Evolutionary conservation across 1,284 basidiomycete species (phyloP).

Genomic region (Sporisorium exsertum): DNA sequence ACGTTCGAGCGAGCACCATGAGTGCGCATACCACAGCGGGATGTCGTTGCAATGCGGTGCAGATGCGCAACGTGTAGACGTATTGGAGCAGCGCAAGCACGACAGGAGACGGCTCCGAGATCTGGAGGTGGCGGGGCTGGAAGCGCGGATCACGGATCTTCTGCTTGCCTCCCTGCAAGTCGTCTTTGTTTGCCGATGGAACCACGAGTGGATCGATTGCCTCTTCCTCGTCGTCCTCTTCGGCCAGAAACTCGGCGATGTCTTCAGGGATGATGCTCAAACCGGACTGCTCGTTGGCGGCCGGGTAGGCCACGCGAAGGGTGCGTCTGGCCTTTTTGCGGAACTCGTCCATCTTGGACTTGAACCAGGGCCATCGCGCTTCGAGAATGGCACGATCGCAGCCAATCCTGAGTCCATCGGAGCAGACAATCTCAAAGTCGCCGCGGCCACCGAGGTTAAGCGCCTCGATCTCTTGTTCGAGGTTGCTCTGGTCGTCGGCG

Average conservation of each 20-base stretch:
- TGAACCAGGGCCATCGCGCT: slow-evolving; percentile 94
- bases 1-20: slow-evolving; percentile 84
- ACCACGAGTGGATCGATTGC: slow-evolving; percentile 30
- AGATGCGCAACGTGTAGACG: slow-evolving; percentile 85
- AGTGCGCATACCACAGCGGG: slow-evolving; percentile 88
- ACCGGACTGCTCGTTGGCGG: slow-evolving; percentile 24
- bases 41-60: slow-evolving; percentile 89
- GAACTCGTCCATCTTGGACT: slow-evolving; percentile 73
- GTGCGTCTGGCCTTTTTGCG: slow-evolving; percentile 46
- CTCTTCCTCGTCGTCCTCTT: slow-evolving; percentile 47
- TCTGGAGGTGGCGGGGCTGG: slow-evolving; percentile 80
- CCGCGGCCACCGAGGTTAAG: slow-evolving; percentile 53
- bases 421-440: slow-evolving; percentile 90
- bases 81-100: slow-evolving; percentile 90
- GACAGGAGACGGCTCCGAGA: slow-evolving; percentile 90
- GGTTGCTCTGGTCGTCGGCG: not conserved
- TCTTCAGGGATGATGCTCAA: slow-evolving; percentile 48
- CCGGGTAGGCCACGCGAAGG: slow-evolving; percentile 33
- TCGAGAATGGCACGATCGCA: slow-evolving; percentile 85
- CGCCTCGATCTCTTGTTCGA: slow-evolving; percentile 12
- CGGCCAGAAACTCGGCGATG: slow-evolving; percentile 42
- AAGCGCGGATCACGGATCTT: slow-evolving; percentile 77
- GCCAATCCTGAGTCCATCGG: slow-evolving; percentile 84
- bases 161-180: slow-evolving; percentile 17
- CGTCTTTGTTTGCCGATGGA: slow-evolving; percentile 11